Percentiles rank a stretch among this genome's conserved stretches.
Evolutionary conservation across 257 asterid genomes (phyloP).

Genomic region (Fraxinus excelsior): DNA sequence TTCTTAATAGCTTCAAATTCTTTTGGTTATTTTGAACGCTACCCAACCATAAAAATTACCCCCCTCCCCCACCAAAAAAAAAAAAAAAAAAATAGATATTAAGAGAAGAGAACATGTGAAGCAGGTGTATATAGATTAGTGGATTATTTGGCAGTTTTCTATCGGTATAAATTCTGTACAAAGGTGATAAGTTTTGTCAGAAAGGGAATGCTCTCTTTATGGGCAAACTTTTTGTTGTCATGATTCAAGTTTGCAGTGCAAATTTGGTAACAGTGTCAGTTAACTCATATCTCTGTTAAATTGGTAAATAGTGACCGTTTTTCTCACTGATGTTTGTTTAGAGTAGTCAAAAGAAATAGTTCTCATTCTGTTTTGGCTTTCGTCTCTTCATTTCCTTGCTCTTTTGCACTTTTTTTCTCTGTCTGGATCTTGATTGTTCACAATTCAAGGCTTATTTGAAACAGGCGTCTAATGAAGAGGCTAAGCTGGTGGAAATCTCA

Average conservation of each 20-base stretch:
- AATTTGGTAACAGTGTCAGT: neutral
- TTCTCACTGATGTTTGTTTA: neutral
- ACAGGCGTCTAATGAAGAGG: conserved; percentile 88
- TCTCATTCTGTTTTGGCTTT: neutral
- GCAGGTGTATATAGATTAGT: neutral
- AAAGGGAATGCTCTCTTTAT: neutral
- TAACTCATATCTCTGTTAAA: neutral
- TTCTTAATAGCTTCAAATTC: neutral
- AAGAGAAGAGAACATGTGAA: neutral
- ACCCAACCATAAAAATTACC: neutral
- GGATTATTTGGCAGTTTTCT: neutral
- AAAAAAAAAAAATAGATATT: neutral
- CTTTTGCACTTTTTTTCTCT: neutral
- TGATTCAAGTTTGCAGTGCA: neutral
- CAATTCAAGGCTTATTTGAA: conserved; percentile 22
- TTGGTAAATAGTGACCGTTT: neutral
- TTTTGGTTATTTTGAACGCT: neutral
- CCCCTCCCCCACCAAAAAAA: no score
- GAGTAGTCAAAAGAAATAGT: neutral
- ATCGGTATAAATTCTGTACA: neutral
- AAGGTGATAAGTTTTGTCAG: neutral
- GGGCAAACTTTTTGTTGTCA: neutral
- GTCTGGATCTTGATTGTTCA: neutral
- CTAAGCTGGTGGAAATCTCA: conserved; percentile 72
- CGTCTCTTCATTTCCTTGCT: neutral